Evolutionary conservation across 1,284 basidiomycete genomes (phyloP).

Genomic region (Leccinum colubrinum): DNA sequence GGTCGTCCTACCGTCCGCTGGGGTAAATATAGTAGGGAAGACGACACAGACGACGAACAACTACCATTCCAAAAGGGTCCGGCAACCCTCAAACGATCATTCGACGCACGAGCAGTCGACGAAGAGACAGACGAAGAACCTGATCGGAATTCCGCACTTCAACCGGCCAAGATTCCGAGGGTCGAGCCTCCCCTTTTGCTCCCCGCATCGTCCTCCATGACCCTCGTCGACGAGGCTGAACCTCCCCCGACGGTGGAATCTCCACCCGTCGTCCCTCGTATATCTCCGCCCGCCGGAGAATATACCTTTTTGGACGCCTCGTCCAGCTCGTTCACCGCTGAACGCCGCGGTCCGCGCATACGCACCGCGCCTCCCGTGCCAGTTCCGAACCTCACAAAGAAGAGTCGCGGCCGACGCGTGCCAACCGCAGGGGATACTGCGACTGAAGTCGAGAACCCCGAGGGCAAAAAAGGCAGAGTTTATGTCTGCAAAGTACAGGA

Average conservation of each 20-base stretch:
- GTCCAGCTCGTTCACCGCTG: slow-evolving; percentile 34
- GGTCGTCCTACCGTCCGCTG: slow-evolving; percentile 33
- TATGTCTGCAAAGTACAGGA: slow-evolving; percentile 66
- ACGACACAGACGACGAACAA: slow-evolving; percentile 29
- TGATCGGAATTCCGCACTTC: slow-evolving; percentile 16
- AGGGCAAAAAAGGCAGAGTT: slow-evolving; percentile 44
- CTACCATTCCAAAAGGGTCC: slow-evolving; percentile 12
- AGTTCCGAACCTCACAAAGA: slow-evolving; percentile 70
- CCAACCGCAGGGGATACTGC: slow-evolving; percentile 42
- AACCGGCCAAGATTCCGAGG: slow-evolving; percentile 30
- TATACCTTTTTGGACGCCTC: slow-evolving; percentile 36
- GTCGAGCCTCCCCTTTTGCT: slow-evolving; percentile 26
- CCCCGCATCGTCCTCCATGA: slow-evolving; percentile 29
- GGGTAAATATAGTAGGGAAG: slow-evolving; percentile 34
- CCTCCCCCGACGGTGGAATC: slow-evolving; percentile 10
- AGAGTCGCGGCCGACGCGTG: slow-evolving; percentile 66
- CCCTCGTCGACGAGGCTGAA: slow-evolving; percentile 28
- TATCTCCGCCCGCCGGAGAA: slow-evolving; percentile 32
- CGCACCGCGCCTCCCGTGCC: slow-evolving; percentile 52
- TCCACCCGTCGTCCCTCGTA: slow-evolving; percentile 9
- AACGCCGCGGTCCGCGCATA: slow-evolving; percentile 36
- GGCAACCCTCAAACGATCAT: slow-evolving; percentile 31
- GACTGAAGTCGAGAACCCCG: slow-evolving; percentile 26
- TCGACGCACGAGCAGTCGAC: slow-evolving; percentile 35
- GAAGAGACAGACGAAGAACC: slow-evolving; percentile 34